Percentiles rank a stretch among this genome's conserved stretches.
phyloP scores from a whole-genome alignment of 345 rosid genomes.

The Cardamine chenopodiifolia region DNA sequence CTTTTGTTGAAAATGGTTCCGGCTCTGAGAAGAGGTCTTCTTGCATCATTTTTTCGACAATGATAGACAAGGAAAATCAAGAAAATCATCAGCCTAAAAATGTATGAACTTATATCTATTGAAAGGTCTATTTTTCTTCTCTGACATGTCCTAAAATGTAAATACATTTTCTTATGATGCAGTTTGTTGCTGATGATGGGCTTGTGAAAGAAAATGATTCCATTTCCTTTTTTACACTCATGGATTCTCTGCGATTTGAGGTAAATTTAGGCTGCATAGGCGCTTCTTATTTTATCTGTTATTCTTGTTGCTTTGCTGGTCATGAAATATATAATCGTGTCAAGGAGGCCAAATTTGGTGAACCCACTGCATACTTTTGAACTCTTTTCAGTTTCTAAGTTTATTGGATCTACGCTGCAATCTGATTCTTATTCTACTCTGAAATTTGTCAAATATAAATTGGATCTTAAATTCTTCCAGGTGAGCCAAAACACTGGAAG shows the following conservation, averaged over 20 bases:
- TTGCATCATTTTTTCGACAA: constrained; percentile 36
- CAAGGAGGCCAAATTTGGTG: constrained; percentile 32
- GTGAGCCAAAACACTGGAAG: constrained; percentile 92
- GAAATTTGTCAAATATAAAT: constrained; percentile 7
- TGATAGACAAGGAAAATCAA: constrained; percentile 36
- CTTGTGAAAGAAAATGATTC: constrained; percentile 45
- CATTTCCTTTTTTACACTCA: constrained; percentile 41
- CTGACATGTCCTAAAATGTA: constrained; percentile 7
- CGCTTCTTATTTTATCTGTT: constrained; percentile 18
- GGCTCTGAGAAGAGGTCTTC: constrained; percentile 33
- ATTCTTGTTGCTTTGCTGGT: constrained; percentile 14
- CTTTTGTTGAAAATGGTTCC: constrained; percentile 38
- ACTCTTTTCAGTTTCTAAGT: constrained; percentile 8
- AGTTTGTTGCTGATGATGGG: constrained; percentile 38
- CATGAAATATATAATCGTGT: background rate
- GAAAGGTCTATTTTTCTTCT: constrained; percentile 9
- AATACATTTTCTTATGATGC: constrained; percentile 13
- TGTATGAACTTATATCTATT: constrained; percentile 40
- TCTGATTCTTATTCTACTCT: constrained; percentile 6
- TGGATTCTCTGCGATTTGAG: constrained; percentile 74
- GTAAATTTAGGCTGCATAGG: constrained; percentile 46
- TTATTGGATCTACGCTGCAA: constrained; percentile 12
- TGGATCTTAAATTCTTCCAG: constrained; percentile 48
- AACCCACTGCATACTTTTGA: constrained; percentile 3
- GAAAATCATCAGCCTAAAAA: constrained; percentile 41